Conservation (phyloP, 164 flowering plant genomes). For the Magnolia officinalis region DNA sequence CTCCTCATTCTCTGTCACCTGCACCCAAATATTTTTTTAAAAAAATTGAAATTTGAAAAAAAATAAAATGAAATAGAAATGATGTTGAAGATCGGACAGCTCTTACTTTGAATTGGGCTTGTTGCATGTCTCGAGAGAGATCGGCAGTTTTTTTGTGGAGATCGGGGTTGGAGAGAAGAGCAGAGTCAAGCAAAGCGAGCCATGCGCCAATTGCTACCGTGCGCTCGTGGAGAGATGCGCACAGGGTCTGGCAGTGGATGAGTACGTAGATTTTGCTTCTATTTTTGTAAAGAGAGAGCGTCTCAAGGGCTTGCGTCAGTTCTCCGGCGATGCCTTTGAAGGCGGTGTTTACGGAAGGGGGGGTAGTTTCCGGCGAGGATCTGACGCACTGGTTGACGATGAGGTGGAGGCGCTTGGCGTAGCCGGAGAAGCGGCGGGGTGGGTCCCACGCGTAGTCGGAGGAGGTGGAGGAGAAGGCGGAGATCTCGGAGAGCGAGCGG, state of each 20-base stretch:
- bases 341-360: conserved; percentile 37
- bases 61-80: not conserved
- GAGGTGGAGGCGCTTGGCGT: conserved; percentile 39
- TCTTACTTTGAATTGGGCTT: conserved; percentile 39
- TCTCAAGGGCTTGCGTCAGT: conserved; percentile 26
- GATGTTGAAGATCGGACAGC: not conserved
- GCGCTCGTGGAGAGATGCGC: conserved; percentile 31
- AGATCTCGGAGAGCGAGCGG: conserved; percentile 27
- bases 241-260: conserved; percentile 37
- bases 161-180: conserved; percentile 28
- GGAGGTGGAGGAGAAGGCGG: conserved; percentile 15
- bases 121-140: conserved; percentile 52
- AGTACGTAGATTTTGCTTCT: conserved; percentile 47
- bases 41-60: not conserved
- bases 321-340: conserved; percentile 44
- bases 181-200: conserved; percentile 46
- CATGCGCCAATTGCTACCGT: conserved; percentile 43
- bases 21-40: not conserved
- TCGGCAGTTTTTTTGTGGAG: conserved; percentile 40
- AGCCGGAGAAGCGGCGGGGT: conserved; percentile 36
- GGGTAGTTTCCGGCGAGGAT: conserved; percentile 13
- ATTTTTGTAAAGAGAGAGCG: conserved; percentile 26
- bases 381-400: conserved; percentile 29
- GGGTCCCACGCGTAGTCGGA: conserved; percentile 32
- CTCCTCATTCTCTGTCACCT: conserved; percentile 61